These are phyloP conservation scores for Acephala macrosclerotiorum DNA, from an alignment of 2,329 filamentous ascomycete species.

Conservation along the genomic window DNA sequence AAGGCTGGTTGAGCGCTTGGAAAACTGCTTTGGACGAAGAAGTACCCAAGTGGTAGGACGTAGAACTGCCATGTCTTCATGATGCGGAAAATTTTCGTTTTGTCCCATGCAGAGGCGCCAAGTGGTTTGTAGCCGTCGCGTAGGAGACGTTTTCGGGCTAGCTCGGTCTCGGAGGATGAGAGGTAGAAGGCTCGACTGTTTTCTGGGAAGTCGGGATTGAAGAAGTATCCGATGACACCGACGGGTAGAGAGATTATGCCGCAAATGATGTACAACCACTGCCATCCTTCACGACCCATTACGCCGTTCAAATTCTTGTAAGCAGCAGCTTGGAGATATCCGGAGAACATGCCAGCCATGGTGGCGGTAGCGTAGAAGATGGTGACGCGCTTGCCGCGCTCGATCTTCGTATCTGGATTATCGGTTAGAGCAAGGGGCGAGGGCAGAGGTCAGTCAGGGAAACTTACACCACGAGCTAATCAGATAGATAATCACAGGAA, in stretches of 20 bases:
- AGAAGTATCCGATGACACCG: slow-evolving; percentile 58
- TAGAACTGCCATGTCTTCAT: slow-evolving; percentile 39
- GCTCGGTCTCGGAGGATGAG: slow-evolving; percentile 19
- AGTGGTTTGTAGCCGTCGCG: slow-evolving; percentile 34
- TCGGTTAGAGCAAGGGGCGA: neutral
- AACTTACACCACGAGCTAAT: slow-evolving; percentile 52
- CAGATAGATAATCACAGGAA: slow-evolving; percentile 46
- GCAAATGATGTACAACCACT: slow-evolving; percentile 57
- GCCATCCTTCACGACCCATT: slow-evolving; percentile 49
- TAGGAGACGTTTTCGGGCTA: slow-evolving; percentile 31
- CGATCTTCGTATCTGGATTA: slow-evolving; percentile 44
- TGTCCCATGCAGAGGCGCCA: slow-evolving; percentile 35
- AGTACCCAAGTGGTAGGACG: slow-evolving; percentile 37
- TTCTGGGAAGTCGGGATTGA: slow-evolving; percentile 51
- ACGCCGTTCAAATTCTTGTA: slow-evolving; percentile 49
- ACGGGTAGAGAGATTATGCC: slow-evolving; percentile 62
- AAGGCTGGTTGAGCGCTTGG: slow-evolving; percentile 33
- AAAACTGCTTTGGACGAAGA: slow-evolving; percentile 35
- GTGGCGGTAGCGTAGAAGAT: slow-evolving; percentile 61
- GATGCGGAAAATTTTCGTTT: slow-evolving; percentile 37
- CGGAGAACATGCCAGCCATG: slow-evolving; percentile 55
- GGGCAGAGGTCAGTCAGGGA: neutral
- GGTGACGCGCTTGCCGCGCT: slow-evolving; percentile 61
- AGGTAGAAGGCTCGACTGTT: slow-evolving; percentile 51
- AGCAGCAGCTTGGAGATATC: slow-evolving; percentile 52